Base-by-base conservation (phyloP, 2,329 filamentous ascomycete genomes). In the Pezicula radicicola region DNA sequence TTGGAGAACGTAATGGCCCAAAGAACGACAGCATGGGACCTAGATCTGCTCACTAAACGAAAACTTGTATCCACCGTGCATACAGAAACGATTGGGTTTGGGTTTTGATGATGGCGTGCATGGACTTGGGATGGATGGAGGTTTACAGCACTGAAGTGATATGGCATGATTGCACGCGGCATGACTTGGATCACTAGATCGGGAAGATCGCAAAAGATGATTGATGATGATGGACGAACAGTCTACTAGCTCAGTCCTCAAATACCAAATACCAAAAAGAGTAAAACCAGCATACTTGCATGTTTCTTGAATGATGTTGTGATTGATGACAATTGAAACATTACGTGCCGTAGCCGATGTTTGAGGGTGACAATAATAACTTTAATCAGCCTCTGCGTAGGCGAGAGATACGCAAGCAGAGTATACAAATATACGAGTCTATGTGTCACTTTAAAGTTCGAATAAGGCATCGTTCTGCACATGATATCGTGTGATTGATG, bases 1-100 rank as follows among this genome's bases (percentile, higher is more conserved):
- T 53, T 18, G 46, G 50, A 3, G 68, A 67, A 53, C 63, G 69
- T 50, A 59, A 62, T 54, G 69, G 68, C n/a, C 50, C 57, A 45
- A 67, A 61, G 58, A 67, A 67, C 49, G 65, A 67, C 47, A 63
- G 57, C 55, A 63, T 60, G 55, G 63, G 64, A 16, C 0, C 55
- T 15, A 59, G 58, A 35, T 46, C 43, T 46, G 62, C 46, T 47
- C 65, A 67, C 55, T 67, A 64, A 53, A 55, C 15, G 19, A 28
- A 13, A 15, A 43, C 21, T 40, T 21, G 6, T 36, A 43, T 25
- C 16, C 2, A 37, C 19, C 12, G 41, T n/a, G 40, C 10, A 13
- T 33, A 33, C 12, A 7, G 9, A 40, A 40, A 16, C 15, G 3
- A 40, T 16, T 15, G 15, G n/a, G 10, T 40, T 9, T 40, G 37